Conservation (phyloP, 768 basidiomycete genomes). For the Gloeophyllum trabeum region DNA sequence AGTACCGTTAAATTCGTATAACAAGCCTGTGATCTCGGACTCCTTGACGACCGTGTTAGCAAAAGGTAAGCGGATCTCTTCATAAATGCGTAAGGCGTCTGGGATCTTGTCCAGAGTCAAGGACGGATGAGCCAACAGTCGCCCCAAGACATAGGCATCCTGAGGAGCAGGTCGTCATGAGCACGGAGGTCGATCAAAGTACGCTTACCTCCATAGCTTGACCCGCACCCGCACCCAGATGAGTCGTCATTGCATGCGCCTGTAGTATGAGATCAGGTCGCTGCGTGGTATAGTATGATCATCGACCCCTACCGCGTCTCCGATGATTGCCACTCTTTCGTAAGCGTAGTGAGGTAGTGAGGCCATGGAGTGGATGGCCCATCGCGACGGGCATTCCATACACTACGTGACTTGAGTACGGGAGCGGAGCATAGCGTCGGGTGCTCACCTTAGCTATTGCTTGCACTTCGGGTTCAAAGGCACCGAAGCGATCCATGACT, state of each 20-base stretch:
- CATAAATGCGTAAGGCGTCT: constrained; percentile 10
- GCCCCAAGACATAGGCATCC: constrained; percentile 16
- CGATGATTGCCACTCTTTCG: constrained; percentile 18
- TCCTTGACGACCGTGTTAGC: constrained; percentile 6
- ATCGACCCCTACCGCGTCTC: constrained; percentile 14
- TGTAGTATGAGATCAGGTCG: constrained; percentile 1
- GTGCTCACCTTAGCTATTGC: constrained; percentile 11
- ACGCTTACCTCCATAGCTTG: constrained; percentile 16
- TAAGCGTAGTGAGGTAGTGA: constrained; percentile 12
- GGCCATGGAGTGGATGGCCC: constrained; percentile 17
- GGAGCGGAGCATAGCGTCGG: background rate
- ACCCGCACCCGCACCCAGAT: constrained; percentile 18
- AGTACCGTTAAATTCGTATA: constrained; percentile 12
- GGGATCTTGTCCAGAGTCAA: constrained; percentile 6
- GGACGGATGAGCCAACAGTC: constrained; percentile 9
- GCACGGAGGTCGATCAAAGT: background rate
- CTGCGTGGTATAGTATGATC: background rate
- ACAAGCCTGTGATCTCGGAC: constrained; percentile 10
- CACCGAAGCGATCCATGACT: constrained; percentile 8
- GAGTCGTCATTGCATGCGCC: constrained; percentile 17
- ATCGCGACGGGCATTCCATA: constrained; percentile 12
- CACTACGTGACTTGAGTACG: constrained; percentile 5
- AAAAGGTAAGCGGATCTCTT: constrained; percentile 11
- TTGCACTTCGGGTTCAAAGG: constrained; percentile 15
- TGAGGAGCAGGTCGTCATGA: constrained; percentile 1